Evolutionary conservation across 176 grass and related monocot genomes (phyloP).

Genomic region (Carex pumila): DNA sequence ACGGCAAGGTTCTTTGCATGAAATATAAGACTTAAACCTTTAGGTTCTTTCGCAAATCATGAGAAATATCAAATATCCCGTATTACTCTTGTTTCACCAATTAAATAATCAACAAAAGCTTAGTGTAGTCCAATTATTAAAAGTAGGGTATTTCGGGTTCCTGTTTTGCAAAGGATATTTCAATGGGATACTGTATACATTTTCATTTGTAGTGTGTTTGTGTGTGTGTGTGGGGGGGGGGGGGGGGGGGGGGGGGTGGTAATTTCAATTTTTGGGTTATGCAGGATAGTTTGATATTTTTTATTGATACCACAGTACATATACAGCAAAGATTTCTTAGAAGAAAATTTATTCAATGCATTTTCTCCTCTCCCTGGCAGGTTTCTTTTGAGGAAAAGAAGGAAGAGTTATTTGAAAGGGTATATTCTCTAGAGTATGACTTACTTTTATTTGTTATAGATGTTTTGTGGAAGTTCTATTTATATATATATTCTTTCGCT

Average conservation of each 20-base stretch:
- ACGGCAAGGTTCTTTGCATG: conserved; percentile 66
- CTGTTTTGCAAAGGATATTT: not conserved
- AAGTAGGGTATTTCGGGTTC: not conserved
- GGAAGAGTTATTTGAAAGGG: conserved; percentile 98
- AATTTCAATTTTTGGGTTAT: conserved; percentile 19
- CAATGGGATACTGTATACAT: not conserved
- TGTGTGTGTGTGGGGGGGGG: not conserved
- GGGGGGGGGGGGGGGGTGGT: not conserved
- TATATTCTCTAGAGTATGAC: conserved; percentile 23
- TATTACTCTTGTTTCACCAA: not conserved
- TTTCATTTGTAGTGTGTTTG: not conserved
- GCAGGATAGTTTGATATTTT: conserved; percentile 13
- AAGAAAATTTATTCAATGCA: conserved; percentile 23
- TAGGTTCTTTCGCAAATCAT: not conserved
- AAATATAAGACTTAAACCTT: conserved; percentile 4
- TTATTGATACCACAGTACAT: not conserved
- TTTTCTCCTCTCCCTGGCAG: conserved; percentile 43
- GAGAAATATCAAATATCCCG: not conserved
- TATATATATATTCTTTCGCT: conserved; percentile 28
- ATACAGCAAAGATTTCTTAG: not conserved
- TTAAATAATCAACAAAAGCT: not conserved
- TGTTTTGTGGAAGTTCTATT: not conserved
- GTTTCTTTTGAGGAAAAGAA: conserved; percentile 96
- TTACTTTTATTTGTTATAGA: conserved; percentile 21
- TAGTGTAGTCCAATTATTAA: not conserved